Base-by-base conservation (phyloP, 768 basidiomycete genomes). In the Omphalotus guepiniiformis region DNA sequence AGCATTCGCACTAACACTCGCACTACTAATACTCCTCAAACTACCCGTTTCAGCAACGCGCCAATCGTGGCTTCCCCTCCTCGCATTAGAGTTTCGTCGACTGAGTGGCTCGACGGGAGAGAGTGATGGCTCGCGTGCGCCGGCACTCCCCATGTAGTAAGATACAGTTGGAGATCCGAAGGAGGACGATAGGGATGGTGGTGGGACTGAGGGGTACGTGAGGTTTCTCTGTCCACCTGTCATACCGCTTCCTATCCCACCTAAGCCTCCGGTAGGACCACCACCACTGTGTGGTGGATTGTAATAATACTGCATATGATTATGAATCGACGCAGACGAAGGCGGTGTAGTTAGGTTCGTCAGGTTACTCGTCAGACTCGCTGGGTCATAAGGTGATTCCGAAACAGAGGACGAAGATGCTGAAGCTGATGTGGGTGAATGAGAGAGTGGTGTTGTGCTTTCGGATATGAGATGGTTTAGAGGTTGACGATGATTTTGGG, bases 161-260 rank as follows among this genome's bases (percentile, higher is more conserved):
- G 76, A 69, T 15, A 78, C 72, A 21, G 71, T 73, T 6, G 85
- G 83, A 4, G 83, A 85, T 12, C 88, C 88, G 54, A 88, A 83
- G 8, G 85, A 87, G 6, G 84, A 86, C 4, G 85, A 86, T 22
- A 89, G 64, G 1, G 85, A 87, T 3, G 89, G 89, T 9, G 89
- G 89, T 2, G 90, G 89, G 0, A 91, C 90, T 5, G 82, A 83
- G 0, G 89, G 89, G 55, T 93, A 93, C 4, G 86, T 77, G 42
- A 92, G 71, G 12, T 72, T 68, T 45, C 70, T 50, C 46, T 19
- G 55, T 39, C 13, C 64, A n/a, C n/a, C n/a, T n/a, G n/a, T n/a
- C n/a, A n/a, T n/a, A n/a, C n/a, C n/a, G n/a, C n/a, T n/a, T n/a
- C n/a, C n/a, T n/a, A n/a, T n/a, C n/a, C n/a, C n/a, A n/a, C n/a